A percentile compares a stretch with the other conserved stretches of the same genome.
These are phyloP conservation scores for Clavariopsis aquatica DNA, from an alignment of 495 filamentous ascomycete species.

Conservation along the genomic window DNA sequence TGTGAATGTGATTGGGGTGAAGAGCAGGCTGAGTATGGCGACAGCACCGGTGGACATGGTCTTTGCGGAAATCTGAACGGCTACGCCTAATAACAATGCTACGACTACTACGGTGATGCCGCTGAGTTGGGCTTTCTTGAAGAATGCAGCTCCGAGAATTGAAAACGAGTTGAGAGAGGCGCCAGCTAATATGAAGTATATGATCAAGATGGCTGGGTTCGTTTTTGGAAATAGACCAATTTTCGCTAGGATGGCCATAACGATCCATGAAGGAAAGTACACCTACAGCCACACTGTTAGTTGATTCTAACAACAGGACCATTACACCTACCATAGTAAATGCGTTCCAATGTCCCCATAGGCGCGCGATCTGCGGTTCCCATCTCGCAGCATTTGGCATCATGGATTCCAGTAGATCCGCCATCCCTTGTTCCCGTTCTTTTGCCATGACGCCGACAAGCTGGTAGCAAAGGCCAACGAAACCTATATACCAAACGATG, in stretches of 20 bases:
- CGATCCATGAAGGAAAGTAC: constrained; percentile 70
- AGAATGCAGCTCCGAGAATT: constrained; percentile 70
- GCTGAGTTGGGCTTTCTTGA: constrained; percentile 74
- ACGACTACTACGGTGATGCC: constrained; percentile 68
- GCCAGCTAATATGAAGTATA: constrained; percentile 65
- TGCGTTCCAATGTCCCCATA: constrained; percentile 66
- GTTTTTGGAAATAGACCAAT: constrained; percentile 64
- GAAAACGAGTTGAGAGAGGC: constrained; percentile 67
- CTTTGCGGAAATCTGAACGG: constrained; percentile 64
- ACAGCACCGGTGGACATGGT: constrained; percentile 58
- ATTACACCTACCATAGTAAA: neutral
- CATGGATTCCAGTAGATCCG: constrained; percentile 78
- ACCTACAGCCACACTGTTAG: constrained; percentile 39
- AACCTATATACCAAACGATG: constrained; percentile 63
- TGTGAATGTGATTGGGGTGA: constrained; percentile 75
- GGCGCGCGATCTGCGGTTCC: constrained; percentile 67
- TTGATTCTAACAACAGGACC: too few species aligned
- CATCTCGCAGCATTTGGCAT: constrained; percentile 67
- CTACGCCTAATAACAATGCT: constrained; percentile 65
- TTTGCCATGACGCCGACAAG: constrained; percentile 73
- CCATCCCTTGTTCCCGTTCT: constrained; percentile 78
- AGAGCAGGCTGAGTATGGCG: constrained; percentile 65
- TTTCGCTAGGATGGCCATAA: constrained; percentile 63
- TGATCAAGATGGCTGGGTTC: constrained; percentile 58
- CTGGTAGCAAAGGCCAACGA: constrained; percentile 74